Evolutionary conservation across 805 yeast genomes (phyloP).

Genomic region (Saccharomyces paradoxus): DNA sequence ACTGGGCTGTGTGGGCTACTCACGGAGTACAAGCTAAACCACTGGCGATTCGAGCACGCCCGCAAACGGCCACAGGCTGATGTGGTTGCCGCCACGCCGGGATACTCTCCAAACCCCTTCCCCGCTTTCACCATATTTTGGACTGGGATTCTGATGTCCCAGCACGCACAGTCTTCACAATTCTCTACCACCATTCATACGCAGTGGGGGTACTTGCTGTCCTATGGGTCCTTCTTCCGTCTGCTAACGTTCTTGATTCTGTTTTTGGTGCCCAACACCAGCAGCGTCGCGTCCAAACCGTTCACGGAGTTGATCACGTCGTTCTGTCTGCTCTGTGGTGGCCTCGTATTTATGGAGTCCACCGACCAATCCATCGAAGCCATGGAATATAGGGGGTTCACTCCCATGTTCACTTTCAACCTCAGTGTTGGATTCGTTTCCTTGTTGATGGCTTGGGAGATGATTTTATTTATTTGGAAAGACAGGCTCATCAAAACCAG

Average conservation of each 20-base stretch:
- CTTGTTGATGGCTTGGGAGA: conserved; percentile 82
- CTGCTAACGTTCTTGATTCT: conserved; percentile 52
- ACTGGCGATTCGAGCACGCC: conserved; percentile 49
- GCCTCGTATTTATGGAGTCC: conserved; percentile 84
- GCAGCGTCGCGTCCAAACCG: conserved; percentile 55
- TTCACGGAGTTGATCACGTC: conserved; percentile 76
- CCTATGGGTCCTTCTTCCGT: conserved; percentile 77
- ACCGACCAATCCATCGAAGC: conserved; percentile 80
- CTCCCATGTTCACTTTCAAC: conserved; percentile 86
- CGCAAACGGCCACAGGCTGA: conserved; percentile 5
- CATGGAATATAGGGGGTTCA: conserved; percentile 72
- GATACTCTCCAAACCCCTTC: conserved; percentile 87
- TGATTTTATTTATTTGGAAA: conserved; percentile 57
- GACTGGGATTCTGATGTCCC: conserved; percentile 95
- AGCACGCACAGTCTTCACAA: conserved; percentile 77
- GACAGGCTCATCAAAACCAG: conserved; percentile 35
- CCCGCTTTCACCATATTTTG: conserved; percentile 89
- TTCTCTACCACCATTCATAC: conserved; percentile 73
- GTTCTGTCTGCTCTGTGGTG: conserved; percentile 80
- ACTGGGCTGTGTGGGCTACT: conserved; percentile 87
- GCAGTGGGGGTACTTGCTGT: conserved; percentile 86
- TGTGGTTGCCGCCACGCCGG: conserved; percentile 46
- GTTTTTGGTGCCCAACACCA: conserved; percentile 35
- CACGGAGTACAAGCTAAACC: conserved; percentile 56
- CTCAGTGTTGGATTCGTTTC: conserved; percentile 73